Percentiles rank a stretch among this genome's conserved stretches.
Evolutionary conservation across 2,329 filamentous ascomycete genomes (phyloP).

Genomic region (Calonectria crousiana): DNA sequence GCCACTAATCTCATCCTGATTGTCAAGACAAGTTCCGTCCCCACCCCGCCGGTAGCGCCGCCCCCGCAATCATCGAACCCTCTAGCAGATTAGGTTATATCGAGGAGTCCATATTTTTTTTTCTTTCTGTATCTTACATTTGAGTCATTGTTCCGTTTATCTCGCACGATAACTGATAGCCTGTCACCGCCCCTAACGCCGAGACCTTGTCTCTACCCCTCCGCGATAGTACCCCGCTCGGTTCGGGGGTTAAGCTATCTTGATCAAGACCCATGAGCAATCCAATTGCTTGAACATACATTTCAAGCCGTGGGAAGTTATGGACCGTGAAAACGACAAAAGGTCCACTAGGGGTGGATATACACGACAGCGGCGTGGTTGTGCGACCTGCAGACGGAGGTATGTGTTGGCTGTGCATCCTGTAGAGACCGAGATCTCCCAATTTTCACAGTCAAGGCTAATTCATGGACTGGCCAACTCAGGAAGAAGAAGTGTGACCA

Average conservation of each 20-base stretch:
- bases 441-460: background rate
- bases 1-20: conserved; percentile 2
- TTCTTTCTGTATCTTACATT: background rate
- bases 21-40: background rate
- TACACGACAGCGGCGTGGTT: conserved; percentile 36
- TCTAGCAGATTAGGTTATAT: background rate
- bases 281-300: background rate
- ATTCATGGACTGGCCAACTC: too few relatives aligned
- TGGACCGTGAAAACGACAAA: background rate
- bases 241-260: background rate
- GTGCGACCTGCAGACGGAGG: conserved; percentile 37
- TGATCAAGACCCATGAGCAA: background rate
- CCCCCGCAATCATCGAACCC: conserved; percentile 12
- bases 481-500: conserved; percentile 38
- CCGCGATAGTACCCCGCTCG: background rate
- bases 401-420: background rate
- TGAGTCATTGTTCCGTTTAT: background rate
- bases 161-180: background rate
- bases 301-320: background rate
- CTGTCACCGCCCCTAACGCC: background rate
- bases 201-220: too few relatives aligned
- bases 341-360: conserved; percentile 27
- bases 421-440: background rate
- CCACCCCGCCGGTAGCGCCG: conserved; percentile 36
- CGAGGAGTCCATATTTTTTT: background rate